phyloP scores from a whole-genome alignment of 345 rosid genomes.

The Carallia pectinifolia region DNA sequence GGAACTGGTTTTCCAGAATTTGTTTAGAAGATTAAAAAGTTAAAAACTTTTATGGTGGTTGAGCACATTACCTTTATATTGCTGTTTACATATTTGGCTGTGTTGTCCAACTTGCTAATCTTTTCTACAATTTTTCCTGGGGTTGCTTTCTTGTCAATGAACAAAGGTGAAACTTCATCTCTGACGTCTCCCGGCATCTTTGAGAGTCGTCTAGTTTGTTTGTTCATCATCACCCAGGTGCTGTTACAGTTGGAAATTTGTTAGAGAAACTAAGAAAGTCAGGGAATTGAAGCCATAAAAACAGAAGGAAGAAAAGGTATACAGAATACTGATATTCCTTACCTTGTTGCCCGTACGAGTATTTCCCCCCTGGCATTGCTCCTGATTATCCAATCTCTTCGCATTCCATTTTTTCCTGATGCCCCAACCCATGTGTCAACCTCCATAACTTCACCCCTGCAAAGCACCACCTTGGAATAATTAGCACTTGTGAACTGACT shows the following conservation, averaged over 20 bases:
- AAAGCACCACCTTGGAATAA: too few relatives aligned
- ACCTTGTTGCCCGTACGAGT: neutral
- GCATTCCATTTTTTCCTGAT: neutral
- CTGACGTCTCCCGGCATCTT: neutral
- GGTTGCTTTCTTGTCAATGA: neutral
- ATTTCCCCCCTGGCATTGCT: neutral
- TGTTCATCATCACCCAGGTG: slow-evolving; percentile 1
- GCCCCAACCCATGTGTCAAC: slow-evolving; percentile 1
- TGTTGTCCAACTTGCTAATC: neutral
- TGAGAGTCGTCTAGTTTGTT: slow-evolving; percentile 1
- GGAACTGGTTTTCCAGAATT: too few relatives aligned
- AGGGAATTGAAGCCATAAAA: neutral
- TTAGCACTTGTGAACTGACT: too few relatives aligned
- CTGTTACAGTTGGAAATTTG: neutral
- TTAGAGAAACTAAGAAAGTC: neutral
- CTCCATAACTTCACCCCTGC: slow-evolving; percentile 3
- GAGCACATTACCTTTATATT: neutral
- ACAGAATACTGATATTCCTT: neutral
- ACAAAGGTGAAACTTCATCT: neutral
- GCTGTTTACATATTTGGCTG: neutral
- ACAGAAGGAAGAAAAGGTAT: neutral
- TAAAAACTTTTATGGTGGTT: too few relatives aligned
- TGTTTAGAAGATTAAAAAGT: too few relatives aligned
- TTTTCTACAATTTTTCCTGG: neutral
- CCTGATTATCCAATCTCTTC: neutral